Base-by-base conservation (phyloP, 805 yeast genomes). In the Millerozyma acaciae region DNA sequence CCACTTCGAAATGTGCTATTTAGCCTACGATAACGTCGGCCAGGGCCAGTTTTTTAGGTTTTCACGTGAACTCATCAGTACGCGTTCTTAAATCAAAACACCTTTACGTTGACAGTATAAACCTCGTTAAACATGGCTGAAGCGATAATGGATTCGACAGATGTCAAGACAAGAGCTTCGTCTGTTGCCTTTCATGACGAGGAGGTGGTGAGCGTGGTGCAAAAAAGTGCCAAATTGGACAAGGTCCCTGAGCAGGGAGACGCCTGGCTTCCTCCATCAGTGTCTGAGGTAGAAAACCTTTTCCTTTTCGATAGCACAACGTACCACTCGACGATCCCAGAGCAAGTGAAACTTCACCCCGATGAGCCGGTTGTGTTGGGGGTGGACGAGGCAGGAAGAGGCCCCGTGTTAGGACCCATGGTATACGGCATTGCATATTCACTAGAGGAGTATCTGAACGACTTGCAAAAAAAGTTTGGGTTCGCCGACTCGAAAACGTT, bases 381-480 rank as follows among this genome's bases (percentile, higher is more conserved):
- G 1, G 95, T 93, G 1, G 99, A 93, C 57, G 99, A 93, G 55
- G 99, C 99, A 0, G 99, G 99, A 1, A 71, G 99, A 44, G 99
- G 99, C 0, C 99, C 99, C 0, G 97, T 94, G 0, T 50, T 94
- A 25, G 98, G 98, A 0, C 95, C 97, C 0, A 93, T 93, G 98
- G 98, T 93, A 2, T 93, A 93, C 51, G 95, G 95, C 3, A 67
- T 87, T 5, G 79, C 93, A 3, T 93, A 87, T 52, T 80, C 95
- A 42, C 58, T 79, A 8, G 68, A 71, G 30, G 55, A 62, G 0
- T 84, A 75, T 36, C 71, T 67, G 19, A 50, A 59, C 1, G 52
- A 69, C 13, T 68, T 82, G 32, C 70, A 73, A 16, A 51, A 45
- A 26, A 60, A 70, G 20, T 81, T 76, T 44, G 96, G 88, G 10